phyloP scores from a whole-genome alignment of 2,329 filamentous ascomycete species.

The Xylaria digitata region DNA sequence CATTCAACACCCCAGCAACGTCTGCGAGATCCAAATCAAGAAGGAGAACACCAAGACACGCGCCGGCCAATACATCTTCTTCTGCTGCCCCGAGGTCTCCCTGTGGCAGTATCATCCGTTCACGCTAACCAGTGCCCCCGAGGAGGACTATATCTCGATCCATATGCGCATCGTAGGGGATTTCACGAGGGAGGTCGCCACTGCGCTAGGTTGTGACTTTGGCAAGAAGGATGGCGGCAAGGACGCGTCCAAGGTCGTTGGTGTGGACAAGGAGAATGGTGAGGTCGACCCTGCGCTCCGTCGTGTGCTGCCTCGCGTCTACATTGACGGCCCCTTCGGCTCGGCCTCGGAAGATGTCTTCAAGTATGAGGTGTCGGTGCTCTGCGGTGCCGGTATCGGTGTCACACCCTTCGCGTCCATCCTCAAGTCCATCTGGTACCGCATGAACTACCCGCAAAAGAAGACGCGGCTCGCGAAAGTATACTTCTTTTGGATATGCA shows the following conservation, averaged over 20 bases:
- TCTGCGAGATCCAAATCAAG: constrained; percentile 92
- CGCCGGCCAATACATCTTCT: constrained; percentile 88
- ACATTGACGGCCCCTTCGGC: constrained; percentile 86
- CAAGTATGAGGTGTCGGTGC: constrained; percentile 83
- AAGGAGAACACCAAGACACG: constrained; percentile 86
- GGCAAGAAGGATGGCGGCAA: constrained; percentile 62
- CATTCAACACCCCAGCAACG: constrained; percentile 88
- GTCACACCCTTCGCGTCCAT: constrained; percentile 90
- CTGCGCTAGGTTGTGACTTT: constrained; percentile 80
- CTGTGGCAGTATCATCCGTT: constrained; percentile 92
- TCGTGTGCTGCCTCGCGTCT: constrained; percentile 80
- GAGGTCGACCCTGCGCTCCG: constrained; percentile 77
- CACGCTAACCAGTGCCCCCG: constrained; percentile 85
- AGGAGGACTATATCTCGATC: constrained; percentile 90
- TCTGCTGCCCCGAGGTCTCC: constrained; percentile 87
- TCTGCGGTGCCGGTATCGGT: constrained; percentile 86
- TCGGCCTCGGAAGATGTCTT: constrained; percentile 90
- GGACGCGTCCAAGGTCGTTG: constrained; percentile 74
- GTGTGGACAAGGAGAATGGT: constrained; percentile 68
- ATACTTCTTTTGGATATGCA: constrained; percentile 93
- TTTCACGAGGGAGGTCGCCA: constrained; percentile 78
- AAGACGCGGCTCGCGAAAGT: constrained; percentile 85
- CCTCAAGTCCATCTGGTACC: constrained; percentile 92
- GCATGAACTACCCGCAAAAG: constrained; percentile 87
- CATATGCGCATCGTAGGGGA: constrained; percentile 86